Evolutionary conservation across 345 rosid species (phyloP).

Genomic region (Rhodamnia argentea): DNA sequence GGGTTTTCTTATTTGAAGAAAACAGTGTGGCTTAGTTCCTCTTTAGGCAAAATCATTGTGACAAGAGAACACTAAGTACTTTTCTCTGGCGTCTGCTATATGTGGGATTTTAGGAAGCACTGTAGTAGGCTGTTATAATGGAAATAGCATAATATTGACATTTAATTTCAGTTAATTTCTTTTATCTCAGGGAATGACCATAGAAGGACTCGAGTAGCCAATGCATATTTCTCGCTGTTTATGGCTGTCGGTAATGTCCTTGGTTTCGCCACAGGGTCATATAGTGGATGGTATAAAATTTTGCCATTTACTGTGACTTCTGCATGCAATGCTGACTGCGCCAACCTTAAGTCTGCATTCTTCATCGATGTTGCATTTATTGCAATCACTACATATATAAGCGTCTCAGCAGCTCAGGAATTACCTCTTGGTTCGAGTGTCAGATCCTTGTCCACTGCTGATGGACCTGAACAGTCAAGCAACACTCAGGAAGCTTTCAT

Average conservation of each 20-base stretch:
- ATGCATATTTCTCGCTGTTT: slow-evolving; percentile 85
- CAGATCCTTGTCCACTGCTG: slow-evolving; percentile 15
- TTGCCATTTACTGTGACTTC: slow-evolving; percentile 62
- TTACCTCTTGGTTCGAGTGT: slow-evolving; percentile 33
- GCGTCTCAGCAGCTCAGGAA: slow-evolving; percentile 65
- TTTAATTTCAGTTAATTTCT: slow-evolving; percentile 10
- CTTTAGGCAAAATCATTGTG: neutral
- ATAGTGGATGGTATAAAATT: slow-evolving; percentile 81
- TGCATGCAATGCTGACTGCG: slow-evolving; percentile 75
- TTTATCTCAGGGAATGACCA: slow-evolving; percentile 68
- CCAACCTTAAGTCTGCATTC: slow-evolving; percentile 95
- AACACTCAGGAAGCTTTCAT: slow-evolving; percentile 68
- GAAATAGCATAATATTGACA: neutral
- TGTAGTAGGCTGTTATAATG: neutral
- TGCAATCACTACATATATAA: slow-evolving; percentile 48
- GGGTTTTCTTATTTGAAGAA: neutral
- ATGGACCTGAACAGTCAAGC: slow-evolving; percentile 36
- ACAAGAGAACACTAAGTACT: neutral
- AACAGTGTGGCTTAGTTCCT: neutral
- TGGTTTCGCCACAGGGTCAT: slow-evolving; percentile 90
- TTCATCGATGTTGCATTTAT: slow-evolving; percentile 61
- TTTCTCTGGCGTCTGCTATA: neutral
- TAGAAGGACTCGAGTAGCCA: slow-evolving; percentile 84
- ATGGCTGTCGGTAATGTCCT: slow-evolving; percentile 93
- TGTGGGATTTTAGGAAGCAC: neutral